Percentiles rank a stretch among this genome's conserved stretches.
These are phyloP conservation scores for Linderniella brevidens DNA, from an alignment of 257 asterid species.

Conservation along the genomic window DNA sequence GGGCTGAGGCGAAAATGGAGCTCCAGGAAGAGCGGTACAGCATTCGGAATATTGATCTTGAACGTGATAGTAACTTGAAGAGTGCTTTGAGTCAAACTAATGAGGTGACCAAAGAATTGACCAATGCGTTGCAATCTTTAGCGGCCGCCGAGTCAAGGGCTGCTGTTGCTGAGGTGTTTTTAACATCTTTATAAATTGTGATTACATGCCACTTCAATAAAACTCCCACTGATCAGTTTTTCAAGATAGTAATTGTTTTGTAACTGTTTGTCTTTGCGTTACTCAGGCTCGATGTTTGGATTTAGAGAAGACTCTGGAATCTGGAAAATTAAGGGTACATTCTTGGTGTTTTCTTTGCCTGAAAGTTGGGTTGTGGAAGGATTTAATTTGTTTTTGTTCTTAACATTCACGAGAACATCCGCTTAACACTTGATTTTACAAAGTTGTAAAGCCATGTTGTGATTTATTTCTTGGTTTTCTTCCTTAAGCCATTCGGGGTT, in stretches of 20 bases:
- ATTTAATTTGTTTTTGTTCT: neutral
- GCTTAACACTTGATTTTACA: too few species aligned
- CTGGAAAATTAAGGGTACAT: conserved; percentile 40
- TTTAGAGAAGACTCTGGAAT: conserved; percentile 44
- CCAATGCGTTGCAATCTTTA: conserved; percentile 41
- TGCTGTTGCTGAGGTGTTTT: conserved; percentile 63
- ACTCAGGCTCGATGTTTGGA: conserved; percentile 60
- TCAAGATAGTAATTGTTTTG: neutral
- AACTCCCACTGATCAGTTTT: too few species aligned
- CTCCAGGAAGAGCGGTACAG: conserved; percentile 69
- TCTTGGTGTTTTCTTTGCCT: neutral
- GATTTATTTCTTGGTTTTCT: neutral
- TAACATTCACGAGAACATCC: too few species aligned
- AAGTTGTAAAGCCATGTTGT: too few species aligned
- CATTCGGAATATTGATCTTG: conserved; percentile 45
- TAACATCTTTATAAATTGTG: conserved; percentile 1
- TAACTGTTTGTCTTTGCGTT: conserved; percentile 7
- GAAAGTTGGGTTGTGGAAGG: too few species aligned
- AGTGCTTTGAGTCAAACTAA: conserved; percentile 52
- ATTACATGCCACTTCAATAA: neutral
- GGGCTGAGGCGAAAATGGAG: conserved; percentile 87
- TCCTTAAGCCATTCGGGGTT: neutral
- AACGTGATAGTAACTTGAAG: conserved; percentile 44
- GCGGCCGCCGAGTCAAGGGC: conserved; percentile 82
- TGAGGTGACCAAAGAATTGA: conserved; percentile 43